These are phyloP conservation scores for Verticillium albo-atrum DNA, from an alignment of 2,329 filamentous ascomycete species.

Conservation along the genomic window DNA sequence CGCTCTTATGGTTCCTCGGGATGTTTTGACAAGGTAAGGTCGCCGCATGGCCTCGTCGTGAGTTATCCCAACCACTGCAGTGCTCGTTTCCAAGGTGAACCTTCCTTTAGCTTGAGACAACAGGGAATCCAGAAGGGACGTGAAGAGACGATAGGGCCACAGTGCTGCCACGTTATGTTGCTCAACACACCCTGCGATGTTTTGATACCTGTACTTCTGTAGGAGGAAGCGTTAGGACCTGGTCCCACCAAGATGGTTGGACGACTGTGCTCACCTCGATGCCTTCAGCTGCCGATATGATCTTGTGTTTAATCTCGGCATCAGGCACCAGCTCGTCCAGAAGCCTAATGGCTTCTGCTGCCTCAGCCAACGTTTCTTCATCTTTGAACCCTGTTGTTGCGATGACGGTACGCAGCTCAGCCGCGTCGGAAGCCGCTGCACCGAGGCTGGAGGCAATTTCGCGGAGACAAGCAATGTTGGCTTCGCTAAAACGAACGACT, in stretches of 20 bases:
- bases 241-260: background rate
- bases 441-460: background rate
- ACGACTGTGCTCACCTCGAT: background rate
- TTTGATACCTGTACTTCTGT: background rate
- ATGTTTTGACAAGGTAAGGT: background rate
- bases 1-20: background rate
- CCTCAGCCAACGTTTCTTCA: background rate
- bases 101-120: background rate
- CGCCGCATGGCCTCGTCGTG: background rate
- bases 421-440: background rate
- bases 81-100: background rate
- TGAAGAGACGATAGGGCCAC: conserved; percentile 9
- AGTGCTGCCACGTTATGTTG: background rate
- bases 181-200: background rate
- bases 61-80: background rate
- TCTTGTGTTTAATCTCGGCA: background rate
- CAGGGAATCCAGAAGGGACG: conserved; percentile 23
- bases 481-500: background rate
- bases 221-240: background rate
- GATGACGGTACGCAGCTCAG: background rate
- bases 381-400: background rate
- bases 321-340: background rate
- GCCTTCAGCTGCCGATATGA: background rate
- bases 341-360: background rate
- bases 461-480: background rate